Evolutionary conservation across 2,329 filamentous ascomycete species (phyloP).

Genomic region (Ceratocystis lukuohia): DNA sequence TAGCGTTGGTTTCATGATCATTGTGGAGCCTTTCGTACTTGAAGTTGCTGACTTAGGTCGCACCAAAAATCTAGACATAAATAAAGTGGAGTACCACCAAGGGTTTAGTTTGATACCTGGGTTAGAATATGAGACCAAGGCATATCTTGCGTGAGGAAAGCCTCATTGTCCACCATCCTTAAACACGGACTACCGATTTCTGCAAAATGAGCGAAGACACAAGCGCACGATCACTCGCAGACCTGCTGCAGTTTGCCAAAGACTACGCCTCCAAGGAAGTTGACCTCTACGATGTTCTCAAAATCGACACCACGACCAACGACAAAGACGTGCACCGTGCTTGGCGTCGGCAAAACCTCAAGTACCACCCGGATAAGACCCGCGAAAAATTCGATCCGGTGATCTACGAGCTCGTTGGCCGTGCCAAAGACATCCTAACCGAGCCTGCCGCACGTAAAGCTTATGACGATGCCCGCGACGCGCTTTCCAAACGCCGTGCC

Average conservation of each 20-base stretch:
- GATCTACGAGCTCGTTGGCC: constrained; percentile 74
- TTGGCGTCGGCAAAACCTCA: constrained; percentile 74
- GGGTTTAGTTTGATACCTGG: neutral
- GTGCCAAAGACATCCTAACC: constrained; percentile 71
- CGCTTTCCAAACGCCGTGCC: constrained; percentile 53
- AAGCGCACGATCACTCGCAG: constrained; percentile 27
- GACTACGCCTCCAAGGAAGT: constrained; percentile 47
- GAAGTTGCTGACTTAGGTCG: neutral
- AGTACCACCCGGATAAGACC: constrained; percentile 89
- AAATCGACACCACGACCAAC: constrained; percentile 39
- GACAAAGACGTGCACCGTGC: constrained; percentile 68
- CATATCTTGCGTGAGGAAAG: neutral
- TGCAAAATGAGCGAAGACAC: constrained; percentile 16
- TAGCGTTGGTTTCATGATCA: neutral
- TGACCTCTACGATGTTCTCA: constrained; percentile 69
- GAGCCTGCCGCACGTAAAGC: constrained; percentile 56
- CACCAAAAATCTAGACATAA: neutral
- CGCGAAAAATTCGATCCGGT: constrained; percentile 59
- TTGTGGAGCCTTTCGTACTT: neutral
- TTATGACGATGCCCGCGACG: constrained; percentile 66
- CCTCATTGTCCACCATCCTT: neutral
- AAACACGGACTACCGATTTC: neutral
- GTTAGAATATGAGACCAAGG: neutral
- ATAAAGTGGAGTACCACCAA: neutral
- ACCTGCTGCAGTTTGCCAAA: constrained; percentile 40